phyloP scores from a whole-genome alignment of 371 early-diverging fungal species.

The Mucor piriformis region DNA sequence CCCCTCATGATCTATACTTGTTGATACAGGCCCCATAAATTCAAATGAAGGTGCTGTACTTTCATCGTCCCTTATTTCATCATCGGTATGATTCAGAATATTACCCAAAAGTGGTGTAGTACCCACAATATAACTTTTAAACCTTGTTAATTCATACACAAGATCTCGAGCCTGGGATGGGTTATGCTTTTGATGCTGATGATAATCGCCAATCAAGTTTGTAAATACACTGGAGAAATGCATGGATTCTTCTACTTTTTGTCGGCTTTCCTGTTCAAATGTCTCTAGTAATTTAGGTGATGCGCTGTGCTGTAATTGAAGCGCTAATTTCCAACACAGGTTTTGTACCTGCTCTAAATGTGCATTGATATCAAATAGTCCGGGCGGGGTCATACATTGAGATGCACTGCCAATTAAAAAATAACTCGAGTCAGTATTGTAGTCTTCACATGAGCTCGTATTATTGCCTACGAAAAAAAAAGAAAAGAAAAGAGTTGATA shows the following conservation, averaged over 20 bases:
- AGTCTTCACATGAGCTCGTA: slow-evolving; percentile 20
- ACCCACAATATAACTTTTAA: slow-evolving; percentile 17
- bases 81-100: neutral
- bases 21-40: neutral
- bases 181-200: neutral
- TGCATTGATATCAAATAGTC: slow-evolving; percentile 30
- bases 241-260: slow-evolving; percentile 20
- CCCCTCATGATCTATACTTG: slow-evolving; percentile 5
- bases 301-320: slow-evolving; percentile 27
- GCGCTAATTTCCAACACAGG: slow-evolving; percentile 43
- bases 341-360: slow-evolving; percentile 40
- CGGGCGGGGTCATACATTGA: slow-evolving; percentile 32
- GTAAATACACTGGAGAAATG: slow-evolving; percentile 11
- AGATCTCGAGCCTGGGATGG: slow-evolving; percentile 1
- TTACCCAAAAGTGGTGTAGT: slow-evolving; percentile 1
- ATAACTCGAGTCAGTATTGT: slow-evolving; percentile 28
- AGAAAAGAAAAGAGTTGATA: slow-evolving; percentile 1
- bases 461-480: slow-evolving; percentile 15
- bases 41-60: neutral
- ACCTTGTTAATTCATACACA: slow-evolving; percentile 6
- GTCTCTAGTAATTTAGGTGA: slow-evolving; percentile 33
- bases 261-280: slow-evolving; percentile 23
- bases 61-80: neutral
- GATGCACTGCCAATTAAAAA: slow-evolving; percentile 44
- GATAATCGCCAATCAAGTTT: slow-evolving; percentile 10